Conservation (phyloP, 2,329 filamentous ascomycete species). For the Ilyonectria destructans region DNA sequence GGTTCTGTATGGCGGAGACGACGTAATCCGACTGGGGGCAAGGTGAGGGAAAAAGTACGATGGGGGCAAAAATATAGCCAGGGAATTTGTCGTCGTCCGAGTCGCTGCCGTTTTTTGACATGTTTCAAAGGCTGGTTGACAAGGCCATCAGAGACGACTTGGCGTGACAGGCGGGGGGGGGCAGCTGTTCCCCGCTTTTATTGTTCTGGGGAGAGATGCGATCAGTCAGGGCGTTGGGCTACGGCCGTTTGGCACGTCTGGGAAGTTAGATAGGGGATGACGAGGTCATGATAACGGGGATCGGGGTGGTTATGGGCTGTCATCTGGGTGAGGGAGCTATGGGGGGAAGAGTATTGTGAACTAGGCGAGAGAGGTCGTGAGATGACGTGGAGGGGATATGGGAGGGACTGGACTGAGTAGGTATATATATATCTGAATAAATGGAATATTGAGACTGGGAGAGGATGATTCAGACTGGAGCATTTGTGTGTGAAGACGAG, state of each 20-base stretch:
- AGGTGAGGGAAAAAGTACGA: neutral
- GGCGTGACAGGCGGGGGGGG: neutral
- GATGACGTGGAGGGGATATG: neutral
- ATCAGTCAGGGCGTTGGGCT: neutral
- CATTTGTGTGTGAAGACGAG: too few species aligned
- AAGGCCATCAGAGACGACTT: slow-evolving; percentile 1
- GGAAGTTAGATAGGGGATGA: neutral
- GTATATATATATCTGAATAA: neutral
- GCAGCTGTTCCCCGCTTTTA: neutral
- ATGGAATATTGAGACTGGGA: neutral
- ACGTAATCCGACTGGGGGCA: slow-evolving; percentile 9
- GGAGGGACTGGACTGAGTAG: neutral
- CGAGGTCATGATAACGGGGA: slow-evolving; percentile 9
- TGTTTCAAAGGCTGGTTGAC: slow-evolving; percentile 8
- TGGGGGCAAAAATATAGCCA: neutral
- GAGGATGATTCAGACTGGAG: too few species aligned
- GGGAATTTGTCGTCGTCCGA: neutral
- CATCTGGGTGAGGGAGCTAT: neutral
- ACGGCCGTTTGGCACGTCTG: slow-evolving; percentile 1
- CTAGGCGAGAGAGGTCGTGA: neutral
- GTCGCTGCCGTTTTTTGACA: neutral
- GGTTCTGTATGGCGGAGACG: slow-evolving; percentile 4
- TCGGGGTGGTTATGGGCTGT: slow-evolving; percentile 9
- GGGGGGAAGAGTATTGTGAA: neutral
- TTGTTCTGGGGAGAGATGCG: slow-evolving; percentile 4